Percentiles rank a stretch among this genome's conserved stretches.
phyloP scores from a whole-genome alignment of 78 protist genomes.

The Cavenderia fasciculata region DNA sequence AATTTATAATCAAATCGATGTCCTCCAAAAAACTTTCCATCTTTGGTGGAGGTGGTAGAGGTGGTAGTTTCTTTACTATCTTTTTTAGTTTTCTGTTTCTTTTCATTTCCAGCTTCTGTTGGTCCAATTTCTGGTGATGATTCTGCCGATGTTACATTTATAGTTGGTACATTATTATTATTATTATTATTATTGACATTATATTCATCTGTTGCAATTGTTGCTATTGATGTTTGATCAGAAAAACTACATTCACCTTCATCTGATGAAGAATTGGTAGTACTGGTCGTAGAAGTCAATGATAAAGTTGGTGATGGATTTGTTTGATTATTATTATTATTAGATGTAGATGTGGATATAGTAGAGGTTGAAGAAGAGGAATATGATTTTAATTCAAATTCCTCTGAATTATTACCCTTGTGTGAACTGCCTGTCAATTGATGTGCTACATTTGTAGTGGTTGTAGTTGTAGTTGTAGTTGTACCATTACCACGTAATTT shows the following conservation, averaged over 20 bases:
- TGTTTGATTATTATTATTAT: no score
- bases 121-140: no score
- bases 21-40: conserved; percentile 18
- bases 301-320: neutral
- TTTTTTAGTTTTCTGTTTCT: no score
- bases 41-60: neutral
- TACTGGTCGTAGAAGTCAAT: neutral
- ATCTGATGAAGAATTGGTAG: conserved; percentile 2
- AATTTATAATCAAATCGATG: conserved; percentile 60
- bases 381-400: no score
- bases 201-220: neutral
- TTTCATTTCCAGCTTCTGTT: no score
- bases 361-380: neutral
- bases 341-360: neutral
- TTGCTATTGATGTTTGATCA: neutral
- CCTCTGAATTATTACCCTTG: no score
- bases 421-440: no score
- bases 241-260: no score
- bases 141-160: no score
- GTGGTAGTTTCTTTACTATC: neutral
- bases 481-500: neutral
- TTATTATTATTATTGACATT: neutral
- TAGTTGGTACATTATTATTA: no score
- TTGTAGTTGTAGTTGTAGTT: conserved; percentile 1
- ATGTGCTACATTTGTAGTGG: no score